Conservation (phyloP, 1,284 basidiomycete genomes). For the Limonomyces culmigenus region DNA sequence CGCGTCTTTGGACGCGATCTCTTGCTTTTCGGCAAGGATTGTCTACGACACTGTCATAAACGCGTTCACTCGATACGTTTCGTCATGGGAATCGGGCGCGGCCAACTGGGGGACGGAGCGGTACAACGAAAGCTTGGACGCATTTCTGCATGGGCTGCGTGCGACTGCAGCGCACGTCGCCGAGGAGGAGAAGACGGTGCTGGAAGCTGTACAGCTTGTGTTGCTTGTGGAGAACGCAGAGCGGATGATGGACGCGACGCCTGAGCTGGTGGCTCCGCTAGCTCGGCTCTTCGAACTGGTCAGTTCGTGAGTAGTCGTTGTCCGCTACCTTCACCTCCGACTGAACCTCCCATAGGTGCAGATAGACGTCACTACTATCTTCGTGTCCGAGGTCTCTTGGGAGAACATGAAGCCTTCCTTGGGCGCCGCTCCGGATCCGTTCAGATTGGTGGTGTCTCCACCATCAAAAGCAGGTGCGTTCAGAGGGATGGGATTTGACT, state of each 20-base stretch:
- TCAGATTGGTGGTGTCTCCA: constrained; percentile 45
- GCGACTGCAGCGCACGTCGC: constrained; percentile 14
- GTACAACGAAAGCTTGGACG: constrained; percentile 48
- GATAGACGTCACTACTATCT: constrained; percentile 35
- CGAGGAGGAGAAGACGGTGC: constrained; percentile 8
- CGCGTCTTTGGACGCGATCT: constrained; percentile 41
- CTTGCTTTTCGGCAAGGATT: constrained; percentile 46
- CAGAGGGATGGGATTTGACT: neutral
- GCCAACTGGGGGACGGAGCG: constrained; percentile 28
- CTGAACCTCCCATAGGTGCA: constrained; percentile 16
- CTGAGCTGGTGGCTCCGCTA: constrained; percentile 53
- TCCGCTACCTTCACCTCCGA: constrained; percentile 2
- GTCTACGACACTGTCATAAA: constrained; percentile 56
- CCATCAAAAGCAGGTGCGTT: constrained; percentile 42
- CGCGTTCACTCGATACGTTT: constrained; percentile 32
- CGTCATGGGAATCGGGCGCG: constrained; percentile 43
- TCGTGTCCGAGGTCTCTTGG: constrained; percentile 59
- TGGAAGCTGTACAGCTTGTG: constrained; percentile 23
- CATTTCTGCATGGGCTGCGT: constrained; percentile 45
- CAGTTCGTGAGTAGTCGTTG: constrained; percentile 13
- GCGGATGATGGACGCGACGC: constrained; percentile 40
- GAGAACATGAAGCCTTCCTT: constrained; percentile 53
- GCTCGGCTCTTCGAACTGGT: constrained; percentile 64
- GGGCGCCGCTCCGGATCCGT: constrained; percentile 62
- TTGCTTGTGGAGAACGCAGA: constrained; percentile 58